Evolutionary conservation across 768 basidiomycete genomes (phyloP), one percentile per base, ranked within the genome.

Genomic region (Heimioporus sp.): DNA sequence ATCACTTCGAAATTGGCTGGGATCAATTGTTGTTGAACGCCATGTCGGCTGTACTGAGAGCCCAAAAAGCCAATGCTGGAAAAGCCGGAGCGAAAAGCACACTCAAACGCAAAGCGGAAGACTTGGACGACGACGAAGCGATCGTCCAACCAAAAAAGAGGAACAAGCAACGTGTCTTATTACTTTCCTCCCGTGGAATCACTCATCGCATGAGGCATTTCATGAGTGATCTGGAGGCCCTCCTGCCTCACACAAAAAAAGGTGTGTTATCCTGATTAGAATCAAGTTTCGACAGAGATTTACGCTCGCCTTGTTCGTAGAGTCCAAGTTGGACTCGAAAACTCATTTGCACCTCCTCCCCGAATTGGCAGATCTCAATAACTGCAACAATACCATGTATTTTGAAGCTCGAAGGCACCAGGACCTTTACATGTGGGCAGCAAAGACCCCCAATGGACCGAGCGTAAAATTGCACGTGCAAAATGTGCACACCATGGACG

Each of bases 401-500:
- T 97, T 99, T 65, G 97, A 99, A 72, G 93, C 95, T 9, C 84
- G 97, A 45, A 76, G 94, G 48, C 92, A 98, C 62, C 92, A 97
- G 65, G 96, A 98, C 63, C 76, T 99, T 45, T 99, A 98, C 64
- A 70, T 98, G 52, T 99, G 97, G 97, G 88, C 93, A 31, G 85
- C 90, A 12, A 95, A 98, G 70, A 91, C 94, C 34, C 97, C 97
- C 19, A 99, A 99, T 64, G 97, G 97, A 10, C 97, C 97, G 13
- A 95, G 90, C 64, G 84, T 95, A 65, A 98, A 98, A 70, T 80
- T 98, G 77, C 97, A 98, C 65, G 96, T 98, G 15, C 95, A 97
- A 72, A 99, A 98, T 65, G 80, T 96, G 49, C 97, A 99, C 70
- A 99, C 97, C 39, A 98, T 98, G 97, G 97, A 98, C 73, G 97